Percentiles rank a stretch among this genome's conserved stretches.
Conservation (phyloP, 495 filamentous ascomycete species). For the Elasticomyces elasticus region DNA sequence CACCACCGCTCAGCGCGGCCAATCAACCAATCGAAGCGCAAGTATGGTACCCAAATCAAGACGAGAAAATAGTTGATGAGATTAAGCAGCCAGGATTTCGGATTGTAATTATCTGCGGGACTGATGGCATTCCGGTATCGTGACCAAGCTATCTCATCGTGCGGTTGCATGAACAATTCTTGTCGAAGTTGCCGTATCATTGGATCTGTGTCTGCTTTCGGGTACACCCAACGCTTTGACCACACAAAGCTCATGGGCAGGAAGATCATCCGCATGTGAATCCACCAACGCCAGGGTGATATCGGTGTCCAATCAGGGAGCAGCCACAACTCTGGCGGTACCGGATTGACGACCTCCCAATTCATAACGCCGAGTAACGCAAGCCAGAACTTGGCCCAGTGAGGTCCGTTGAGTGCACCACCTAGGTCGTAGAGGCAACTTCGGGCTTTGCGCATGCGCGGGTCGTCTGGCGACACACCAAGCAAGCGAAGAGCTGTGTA, state of each 20-base stretch:
- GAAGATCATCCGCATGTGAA: slow-evolving; percentile 90
- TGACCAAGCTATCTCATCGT: slow-evolving; percentile 65
- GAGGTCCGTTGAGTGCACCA: slow-evolving; percentile 72
- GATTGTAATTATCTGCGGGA: slow-evolving; percentile 77
- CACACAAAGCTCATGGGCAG: slow-evolving; percentile 85
- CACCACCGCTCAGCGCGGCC: slow-evolving; percentile 64
- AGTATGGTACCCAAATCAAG: slow-evolving; percentile 65
- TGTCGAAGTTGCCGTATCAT: slow-evolving; percentile 62
- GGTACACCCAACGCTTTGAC: slow-evolving; percentile 61
- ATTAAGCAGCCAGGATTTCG: slow-evolving; percentile 76
- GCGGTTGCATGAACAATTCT: slow-evolving; percentile 76
- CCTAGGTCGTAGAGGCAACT: slow-evolving; percentile 74
- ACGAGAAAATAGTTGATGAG: slow-evolving; percentile 63
- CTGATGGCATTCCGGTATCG: slow-evolving; percentile 74
- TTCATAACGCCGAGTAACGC: slow-evolving; percentile 69
- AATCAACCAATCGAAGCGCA: slow-evolving; percentile 49
- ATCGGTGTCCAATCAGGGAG: slow-evolving; percentile 93
- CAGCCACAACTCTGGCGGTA: slow-evolving; percentile 89
- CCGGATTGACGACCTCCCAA: slow-evolving; percentile 90
- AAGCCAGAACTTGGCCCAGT: slow-evolving; percentile 95
- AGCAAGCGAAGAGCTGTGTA: slow-evolving; percentile 76
- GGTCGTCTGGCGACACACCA: slow-evolving; percentile 81
- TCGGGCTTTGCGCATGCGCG: slow-evolving; percentile 77
- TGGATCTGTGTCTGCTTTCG: slow-evolving; percentile 42
- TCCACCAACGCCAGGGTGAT: slow-evolving; percentile 97